Conservation (phyloP, 2,329 filamentous ascomycete species). For the Diplocarpon mali region DNA sequence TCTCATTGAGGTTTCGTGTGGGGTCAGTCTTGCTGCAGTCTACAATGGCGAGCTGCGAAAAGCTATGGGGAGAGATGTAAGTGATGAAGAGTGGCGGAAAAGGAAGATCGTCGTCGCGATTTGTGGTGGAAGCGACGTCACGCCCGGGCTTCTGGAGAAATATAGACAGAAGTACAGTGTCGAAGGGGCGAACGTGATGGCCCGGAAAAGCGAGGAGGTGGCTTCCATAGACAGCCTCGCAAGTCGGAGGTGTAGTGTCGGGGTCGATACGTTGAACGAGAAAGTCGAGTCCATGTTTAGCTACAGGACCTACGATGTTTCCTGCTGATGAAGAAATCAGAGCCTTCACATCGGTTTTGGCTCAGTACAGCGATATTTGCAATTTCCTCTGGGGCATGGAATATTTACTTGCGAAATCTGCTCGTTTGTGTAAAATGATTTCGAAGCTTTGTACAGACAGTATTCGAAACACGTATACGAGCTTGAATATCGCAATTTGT, state of each 20-base stretch:
- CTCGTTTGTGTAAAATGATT: too few relatives aligned
- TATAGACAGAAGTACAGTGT: slow-evolving; percentile 38
- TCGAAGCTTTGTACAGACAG: too few relatives aligned
- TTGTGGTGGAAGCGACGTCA: slow-evolving; percentile 67
- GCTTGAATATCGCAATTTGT: too few relatives aligned
- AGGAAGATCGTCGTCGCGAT: slow-evolving; percentile 75
- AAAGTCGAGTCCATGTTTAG: slow-evolving; percentile 1
- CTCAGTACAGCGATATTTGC: too few relatives aligned
- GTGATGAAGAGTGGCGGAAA: slow-evolving; percentile 46
- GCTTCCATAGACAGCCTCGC: neutral
- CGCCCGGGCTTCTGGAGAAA: slow-evolving; percentile 45
- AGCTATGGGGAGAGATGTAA: slow-evolving; percentile 41
- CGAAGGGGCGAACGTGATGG: slow-evolving; percentile 4
- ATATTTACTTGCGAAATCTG: neutral
- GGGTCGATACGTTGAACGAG: neutral
- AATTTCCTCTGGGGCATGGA: neutral
- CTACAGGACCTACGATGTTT: slow-evolving; percentile 1
- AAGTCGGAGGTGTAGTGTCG: slow-evolving; percentile 3
- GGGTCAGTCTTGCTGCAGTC: slow-evolving; percentile 61
- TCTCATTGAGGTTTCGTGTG: slow-evolving; percentile 77
- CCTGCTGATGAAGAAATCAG: slow-evolving; percentile 1
- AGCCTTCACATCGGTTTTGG: neutral
- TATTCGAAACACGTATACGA: too few relatives aligned
- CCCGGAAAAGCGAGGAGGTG: neutral
- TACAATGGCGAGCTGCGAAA: slow-evolving; percentile 54